Conservation (phyloP, 2,329 filamentous ascomycete species). For the Penicillium sp. region DNA sequence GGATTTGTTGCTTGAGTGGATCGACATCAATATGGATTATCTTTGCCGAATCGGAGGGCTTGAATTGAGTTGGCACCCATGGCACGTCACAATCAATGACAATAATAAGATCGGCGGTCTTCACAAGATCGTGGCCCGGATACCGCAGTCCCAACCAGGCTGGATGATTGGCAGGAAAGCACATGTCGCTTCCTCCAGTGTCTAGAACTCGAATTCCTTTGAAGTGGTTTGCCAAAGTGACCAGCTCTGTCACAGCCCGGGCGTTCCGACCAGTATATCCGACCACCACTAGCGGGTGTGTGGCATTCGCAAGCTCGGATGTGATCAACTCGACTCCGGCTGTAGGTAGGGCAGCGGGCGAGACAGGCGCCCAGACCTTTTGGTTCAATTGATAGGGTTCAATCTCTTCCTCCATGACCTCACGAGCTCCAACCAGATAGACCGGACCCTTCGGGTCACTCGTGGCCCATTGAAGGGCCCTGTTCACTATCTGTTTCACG, state of each 20-base stretch:
- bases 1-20: constrained; percentile 71
- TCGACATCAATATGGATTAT: constrained; percentile 69
- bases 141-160: constrained; percentile 71
- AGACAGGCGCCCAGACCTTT: constrained; percentile 68
- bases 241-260: constrained; percentile 45
- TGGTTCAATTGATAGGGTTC: constrained; percentile 70
- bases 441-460: constrained; percentile 77
- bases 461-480: constrained; percentile 77
- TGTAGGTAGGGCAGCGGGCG: constrained; percentile 62
- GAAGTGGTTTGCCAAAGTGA: constrained; percentile 49
- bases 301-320: constrained; percentile 46
- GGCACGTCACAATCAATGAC: constrained; percentile 89
- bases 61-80: constrained; percentile 81
- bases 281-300: constrained; percentile 51
- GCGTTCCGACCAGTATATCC: constrained; percentile 53
- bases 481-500: constrained; percentile 85
- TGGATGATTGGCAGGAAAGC: constrained; percentile 49
- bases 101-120: constrained; percentile 77
- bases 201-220: constrained; percentile 54
- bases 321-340: constrained; percentile 48
- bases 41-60: constrained; percentile 56
- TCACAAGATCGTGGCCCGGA: constrained; percentile 71
- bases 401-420: constrained; percentile 85
- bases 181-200: constrained; percentile 56
- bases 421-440: constrained; percentile 74